These are phyloP conservation scores for Schizopora paradoxa DNA, from an alignment of 1,284 basidiomycete genomes.

Conservation along the genomic window DNA sequence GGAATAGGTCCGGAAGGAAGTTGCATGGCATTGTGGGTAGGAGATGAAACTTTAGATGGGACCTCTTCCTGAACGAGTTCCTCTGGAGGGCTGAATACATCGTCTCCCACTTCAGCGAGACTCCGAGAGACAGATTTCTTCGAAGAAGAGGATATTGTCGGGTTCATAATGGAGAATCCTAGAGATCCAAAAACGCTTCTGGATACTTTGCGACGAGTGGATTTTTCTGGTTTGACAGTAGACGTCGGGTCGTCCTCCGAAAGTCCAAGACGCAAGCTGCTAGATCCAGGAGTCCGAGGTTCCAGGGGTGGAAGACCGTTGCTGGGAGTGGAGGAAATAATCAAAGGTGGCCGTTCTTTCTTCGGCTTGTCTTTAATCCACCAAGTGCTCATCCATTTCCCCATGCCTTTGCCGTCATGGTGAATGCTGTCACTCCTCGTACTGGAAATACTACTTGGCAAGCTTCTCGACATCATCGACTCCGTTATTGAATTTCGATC, in stretches of 20 bases:
- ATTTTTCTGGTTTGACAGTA: conserved; percentile 22
- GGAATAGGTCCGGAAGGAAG: conserved; percentile 20
- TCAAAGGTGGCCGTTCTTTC: conserved; percentile 15
- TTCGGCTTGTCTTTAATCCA: conserved; percentile 43
- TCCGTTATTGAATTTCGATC: conserved; percentile 3
- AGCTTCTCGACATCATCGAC: conserved; percentile 5
- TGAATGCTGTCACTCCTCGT: background rate
- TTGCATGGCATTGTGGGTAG: conserved; percentile 21
- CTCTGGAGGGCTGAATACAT: conserved; percentile 23
- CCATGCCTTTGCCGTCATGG: conserved; percentile 35
- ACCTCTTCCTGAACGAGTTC: conserved; percentile 23
- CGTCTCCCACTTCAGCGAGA: conserved; percentile 20
- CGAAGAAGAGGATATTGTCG: conserved; percentile 27
- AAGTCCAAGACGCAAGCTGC: conserved; percentile 19
- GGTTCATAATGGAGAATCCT: conserved; percentile 61
- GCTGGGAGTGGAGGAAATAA: background rate
- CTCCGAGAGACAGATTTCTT: conserved; percentile 27
- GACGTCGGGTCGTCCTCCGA: conserved; percentile 11
- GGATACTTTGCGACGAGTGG: conserved; percentile 37
- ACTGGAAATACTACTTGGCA: conserved; percentile 16
- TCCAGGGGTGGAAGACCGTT: background rate
- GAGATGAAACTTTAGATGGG: conserved; percentile 26
- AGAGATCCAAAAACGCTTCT: conserved; percentile 67
- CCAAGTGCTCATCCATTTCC: conserved; percentile 67
- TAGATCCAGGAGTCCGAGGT: conserved; percentile 12